These are phyloP conservation scores for Leccinum variicolor DNA, from an alignment of 768 basidiomycete genomes.

Conservation along the genomic window DNA sequence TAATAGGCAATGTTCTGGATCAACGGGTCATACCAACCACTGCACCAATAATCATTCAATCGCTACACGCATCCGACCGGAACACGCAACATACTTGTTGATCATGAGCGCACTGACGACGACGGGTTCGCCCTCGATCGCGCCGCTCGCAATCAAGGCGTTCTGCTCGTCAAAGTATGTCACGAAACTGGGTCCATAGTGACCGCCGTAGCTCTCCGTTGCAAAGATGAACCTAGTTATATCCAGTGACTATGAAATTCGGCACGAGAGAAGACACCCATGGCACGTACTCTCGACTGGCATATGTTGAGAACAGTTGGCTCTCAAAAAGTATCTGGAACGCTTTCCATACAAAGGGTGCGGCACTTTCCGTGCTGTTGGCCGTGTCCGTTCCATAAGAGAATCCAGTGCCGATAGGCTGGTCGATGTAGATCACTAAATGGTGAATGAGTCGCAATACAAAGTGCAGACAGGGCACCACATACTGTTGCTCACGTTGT, in stretches of 20 bases:
- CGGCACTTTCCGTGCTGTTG: constrained; percentile 49
- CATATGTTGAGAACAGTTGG: constrained; percentile 46
- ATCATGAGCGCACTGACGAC: constrained; percentile 61
- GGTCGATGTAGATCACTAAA: constrained; percentile 67
- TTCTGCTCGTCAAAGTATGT: constrained; percentile 66
- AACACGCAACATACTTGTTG: constrained; percentile 44
- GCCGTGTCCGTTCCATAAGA: constrained; percentile 55
- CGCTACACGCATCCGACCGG: background rate
- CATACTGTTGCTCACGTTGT: constrained; percentile 63
- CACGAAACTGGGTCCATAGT: constrained; percentile 63
- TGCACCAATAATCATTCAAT: constrained; percentile 17
- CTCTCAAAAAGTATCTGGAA: constrained; percentile 65
- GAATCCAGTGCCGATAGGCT: constrained; percentile 65
- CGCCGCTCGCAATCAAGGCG: constrained; percentile 41
- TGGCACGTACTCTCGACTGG: constrained; percentile 46
- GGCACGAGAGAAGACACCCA: background rate
- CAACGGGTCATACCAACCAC: constrained; percentile 66
- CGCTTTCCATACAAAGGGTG: constrained; percentile 56
- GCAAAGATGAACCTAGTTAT: constrained; percentile 54
- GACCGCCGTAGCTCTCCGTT: constrained; percentile 67
- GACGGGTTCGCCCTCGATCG: constrained; percentile 47
- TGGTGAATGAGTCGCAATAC: background rate
- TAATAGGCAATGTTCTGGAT: constrained; percentile 61
- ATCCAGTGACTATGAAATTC: background rate
- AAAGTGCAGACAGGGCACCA: background rate